Base-by-base conservation (phyloP, 1,284 basidiomycete species). In the Thecaphora thlaspeos region DNA sequence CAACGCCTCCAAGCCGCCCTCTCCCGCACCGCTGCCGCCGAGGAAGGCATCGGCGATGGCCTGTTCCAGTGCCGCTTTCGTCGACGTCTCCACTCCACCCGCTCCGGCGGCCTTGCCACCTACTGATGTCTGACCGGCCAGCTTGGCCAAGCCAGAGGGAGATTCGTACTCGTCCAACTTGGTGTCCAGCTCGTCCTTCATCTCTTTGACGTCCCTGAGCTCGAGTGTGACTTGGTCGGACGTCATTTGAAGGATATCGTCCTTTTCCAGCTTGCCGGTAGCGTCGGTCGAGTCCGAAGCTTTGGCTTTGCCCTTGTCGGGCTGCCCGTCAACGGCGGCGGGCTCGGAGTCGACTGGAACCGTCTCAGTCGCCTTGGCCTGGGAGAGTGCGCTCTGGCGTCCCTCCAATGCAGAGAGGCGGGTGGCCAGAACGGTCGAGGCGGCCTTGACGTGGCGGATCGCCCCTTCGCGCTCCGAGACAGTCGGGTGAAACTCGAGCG, bases 31-130 rank as follows among this genome's bases (percentile, higher is more conserved):
- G 7, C 54, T 51, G 17, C 71, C 67, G 32, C 68, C 70, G 8
- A 75, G 51, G 48, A 77, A 71, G 1, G 75, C 73, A 26, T 77
- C 75, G 42, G 63, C 63, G 49, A 77, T 71, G 10, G 75, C 72
- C 43, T 75, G 52, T 41, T 76, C 59, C 34, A 77, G 51, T 10
- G 63, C 68, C 34, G 62, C 70, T 36, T 72, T 70, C 34, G 55
- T 58, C 28, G 51, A 49, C 43, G 47, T 52, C 21, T 5, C 23
- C 19, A 28, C 5, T 5, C 47, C 56, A 21, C 46, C 51, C 7
- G 48, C 51, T 2, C 43, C 41, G 5, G 44, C 46, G 10, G 51
- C 51, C 22, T 61, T 52, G 3, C 60, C 60, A 0, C 53, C 51
- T 4, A 61, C 28, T 12, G 56, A 53, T 4, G 61, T 55, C 32